These are phyloP conservation scores for Bromus sterilis DNA, from an alignment of 176 grass and related monocot species.

Conservation along the genomic window DNA sequence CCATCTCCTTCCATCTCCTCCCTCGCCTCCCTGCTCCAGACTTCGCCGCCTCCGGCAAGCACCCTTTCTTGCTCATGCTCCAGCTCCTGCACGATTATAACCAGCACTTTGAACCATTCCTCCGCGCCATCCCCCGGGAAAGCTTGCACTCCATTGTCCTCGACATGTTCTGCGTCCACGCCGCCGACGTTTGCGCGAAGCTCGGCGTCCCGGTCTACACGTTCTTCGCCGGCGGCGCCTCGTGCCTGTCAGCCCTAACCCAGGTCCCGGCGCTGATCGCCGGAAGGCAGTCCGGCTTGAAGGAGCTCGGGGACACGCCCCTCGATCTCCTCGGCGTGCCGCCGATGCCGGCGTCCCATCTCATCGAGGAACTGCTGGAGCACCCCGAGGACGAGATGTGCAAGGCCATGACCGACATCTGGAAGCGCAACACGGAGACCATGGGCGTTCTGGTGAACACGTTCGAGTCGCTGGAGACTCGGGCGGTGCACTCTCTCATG, in stretches of 20 bases:
- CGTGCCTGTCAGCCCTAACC: not conserved
- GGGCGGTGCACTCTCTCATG: not conserved
- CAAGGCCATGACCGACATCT: not conserved
- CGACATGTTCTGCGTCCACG: not conserved
- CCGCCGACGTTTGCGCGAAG: not conserved
- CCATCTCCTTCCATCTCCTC: slow-evolving; percentile 33
- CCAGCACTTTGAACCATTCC: not conserved
- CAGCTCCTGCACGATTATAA: not conserved
- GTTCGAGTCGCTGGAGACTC: not conserved
- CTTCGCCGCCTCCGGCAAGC: not conserved
- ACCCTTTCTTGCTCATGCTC: not conserved
- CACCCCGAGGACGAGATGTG: not conserved
- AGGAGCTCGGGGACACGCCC: not conserved
- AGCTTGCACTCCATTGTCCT: not conserved
- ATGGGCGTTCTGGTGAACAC: not conserved
- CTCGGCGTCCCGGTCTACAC: not conserved
- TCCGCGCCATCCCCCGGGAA: not conserved
- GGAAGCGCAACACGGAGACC: not conserved
- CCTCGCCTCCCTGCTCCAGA: not conserved
- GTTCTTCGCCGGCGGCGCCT: not conserved
- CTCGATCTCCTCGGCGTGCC: not conserved
- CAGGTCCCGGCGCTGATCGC: not conserved
- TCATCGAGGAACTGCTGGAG: not conserved
- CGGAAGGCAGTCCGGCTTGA: not conserved
- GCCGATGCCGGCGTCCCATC: not conserved